Evolutionary conservation across 495 filamentous ascomycete genomes (phyloP), one percentile per base, ranked within the genome.

Genomic region (Penicillium waksmanii): DNA sequence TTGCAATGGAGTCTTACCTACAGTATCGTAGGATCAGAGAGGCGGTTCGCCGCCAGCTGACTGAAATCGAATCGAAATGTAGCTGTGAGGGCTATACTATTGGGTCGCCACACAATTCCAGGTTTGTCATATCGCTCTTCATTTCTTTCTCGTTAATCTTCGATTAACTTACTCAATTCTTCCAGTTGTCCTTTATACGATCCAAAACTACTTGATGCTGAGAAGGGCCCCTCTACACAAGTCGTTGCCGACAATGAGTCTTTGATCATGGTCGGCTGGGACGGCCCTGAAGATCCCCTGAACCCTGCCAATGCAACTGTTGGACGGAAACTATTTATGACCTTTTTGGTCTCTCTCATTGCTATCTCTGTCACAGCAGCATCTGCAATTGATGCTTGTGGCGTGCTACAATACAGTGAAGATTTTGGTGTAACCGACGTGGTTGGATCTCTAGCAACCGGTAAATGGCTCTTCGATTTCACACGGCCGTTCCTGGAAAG

Each of bases 251-350:
- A 19, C 3, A 17, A 49, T 35, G 54, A 56, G 17, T 11, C 42
- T 12, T 2, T 56, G 7, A 60, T 64, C 33, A 18, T 64, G 36
- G 62, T 64, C 5, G 53, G 47, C 27, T 87, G 78, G 69, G 79
- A 83, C 31, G 71, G 76, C 6, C 76, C 76, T 27, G 68, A 81
- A 48, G 82, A 85, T 58, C 70, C 77, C 1, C 67, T 80, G 47
- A 83, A 85, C 56, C 85, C 84, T 17, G 81, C 82, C 36, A 85
- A 84, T 62, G 84, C 77, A 76, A 68, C 70, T 15, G 66, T 69
- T 17, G 18, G 54, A 3, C 74, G 67, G 5, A 71, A 77, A 8
- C 51, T 77, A 6, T 57, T 68, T 18, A 69, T 82, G 51, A 81
- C 79, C 3, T 1, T 82, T 4, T 64, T 81, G 17, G 80, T 87